A percentile compares a stretch with the other conserved stretches of the same genome.
Conservation (phyloP, 208 protist species). For the Trypanosoma avium region DNA sequence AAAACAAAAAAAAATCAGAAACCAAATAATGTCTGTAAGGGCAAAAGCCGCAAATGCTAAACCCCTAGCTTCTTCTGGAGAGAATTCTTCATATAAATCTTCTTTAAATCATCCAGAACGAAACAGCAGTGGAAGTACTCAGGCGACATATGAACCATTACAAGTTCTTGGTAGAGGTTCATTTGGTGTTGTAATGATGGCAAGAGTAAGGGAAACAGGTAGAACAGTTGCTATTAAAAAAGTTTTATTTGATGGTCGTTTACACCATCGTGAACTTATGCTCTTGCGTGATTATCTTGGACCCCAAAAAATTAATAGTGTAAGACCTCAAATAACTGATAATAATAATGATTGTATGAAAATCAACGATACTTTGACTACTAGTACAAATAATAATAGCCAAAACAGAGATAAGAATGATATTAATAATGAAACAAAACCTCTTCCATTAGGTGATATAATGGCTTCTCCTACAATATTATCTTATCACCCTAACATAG, state of each 20-base stretch:
- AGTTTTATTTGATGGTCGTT: constrained; percentile 96
- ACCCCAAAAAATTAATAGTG: neutral
- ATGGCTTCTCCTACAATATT: constrained; percentile 27
- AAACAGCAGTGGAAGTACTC: neutral
- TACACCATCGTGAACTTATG: constrained; percentile 97
- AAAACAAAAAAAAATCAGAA: no score
- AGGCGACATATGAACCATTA: constrained; percentile 57
- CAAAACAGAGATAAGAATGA: neutral
- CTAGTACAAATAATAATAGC: neutral
- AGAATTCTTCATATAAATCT: no score
- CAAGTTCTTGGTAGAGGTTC: constrained; percentile 94
- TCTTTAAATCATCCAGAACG: no score
- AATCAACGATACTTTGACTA: neutral
- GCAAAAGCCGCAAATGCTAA: no score
- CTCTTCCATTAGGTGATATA: neutral
- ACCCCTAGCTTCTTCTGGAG: neutral
- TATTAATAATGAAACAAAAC: neutral
- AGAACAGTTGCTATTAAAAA: constrained; percentile 97
- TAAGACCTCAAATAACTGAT: neutral
- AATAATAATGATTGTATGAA: neutral
- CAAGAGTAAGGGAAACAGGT: constrained; percentile 72
- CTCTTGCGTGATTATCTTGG: constrained; percentile 92
- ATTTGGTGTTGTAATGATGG: constrained; percentile 97
- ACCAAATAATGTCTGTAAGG: no score
- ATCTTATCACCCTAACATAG: constrained; percentile 92